phyloP scores from a whole-genome alignment of 2,329 filamentous ascomycete species.

The Myrmaecium sp. region DNA sequence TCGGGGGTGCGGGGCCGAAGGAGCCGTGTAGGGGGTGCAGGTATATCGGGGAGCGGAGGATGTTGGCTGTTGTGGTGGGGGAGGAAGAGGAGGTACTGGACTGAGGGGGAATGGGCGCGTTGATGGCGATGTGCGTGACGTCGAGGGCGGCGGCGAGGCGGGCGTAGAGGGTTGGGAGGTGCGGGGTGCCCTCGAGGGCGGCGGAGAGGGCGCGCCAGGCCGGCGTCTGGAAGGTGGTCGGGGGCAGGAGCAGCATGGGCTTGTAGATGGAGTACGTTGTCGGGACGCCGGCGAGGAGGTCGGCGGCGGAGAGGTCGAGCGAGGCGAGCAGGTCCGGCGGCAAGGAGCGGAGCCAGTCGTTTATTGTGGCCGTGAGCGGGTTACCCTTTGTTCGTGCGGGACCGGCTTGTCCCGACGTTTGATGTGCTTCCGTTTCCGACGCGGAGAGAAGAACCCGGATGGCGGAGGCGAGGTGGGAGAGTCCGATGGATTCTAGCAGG shows the following conservation, averaged over 20 bases:
- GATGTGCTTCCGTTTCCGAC: not conserved
- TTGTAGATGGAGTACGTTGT: conserved; percentile 37
- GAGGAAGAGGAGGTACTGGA: not conserved
- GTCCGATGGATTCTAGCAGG: not conserved
- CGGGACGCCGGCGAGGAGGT: conserved; percentile 13
- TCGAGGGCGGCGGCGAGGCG: conserved; percentile 21
- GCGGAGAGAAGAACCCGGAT: conserved; percentile 2
- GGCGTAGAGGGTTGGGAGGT: conserved; percentile 7
- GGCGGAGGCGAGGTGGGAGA: not conserved
- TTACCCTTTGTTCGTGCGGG: not conserved
- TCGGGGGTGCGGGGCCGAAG: conserved; percentile 39
- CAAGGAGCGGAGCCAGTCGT: conserved; percentile 7
- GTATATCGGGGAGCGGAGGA: conserved; percentile 54
- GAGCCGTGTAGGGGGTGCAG: conserved; percentile 55
- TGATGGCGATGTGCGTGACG: conserved; percentile 40
- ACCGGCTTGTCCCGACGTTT: not conserved
- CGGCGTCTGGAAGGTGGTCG: conserved; percentile 24
- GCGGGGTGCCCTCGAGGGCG: conserved; percentile 6
- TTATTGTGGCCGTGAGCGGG: conserved; percentile 1
- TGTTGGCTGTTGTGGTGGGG: conserved; percentile 31
- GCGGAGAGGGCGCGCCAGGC: conserved; percentile 18
- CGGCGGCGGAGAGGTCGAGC: conserved; percentile 6
- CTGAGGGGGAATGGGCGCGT: conserved; percentile 33
- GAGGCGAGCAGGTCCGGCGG: conserved; percentile 6
- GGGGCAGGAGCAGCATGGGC: conserved; percentile 39